Base-by-base conservation (phyloP, 2,329 filamentous ascomycete genomes). In the Arthrobotrys pseudoclavata region DNA sequence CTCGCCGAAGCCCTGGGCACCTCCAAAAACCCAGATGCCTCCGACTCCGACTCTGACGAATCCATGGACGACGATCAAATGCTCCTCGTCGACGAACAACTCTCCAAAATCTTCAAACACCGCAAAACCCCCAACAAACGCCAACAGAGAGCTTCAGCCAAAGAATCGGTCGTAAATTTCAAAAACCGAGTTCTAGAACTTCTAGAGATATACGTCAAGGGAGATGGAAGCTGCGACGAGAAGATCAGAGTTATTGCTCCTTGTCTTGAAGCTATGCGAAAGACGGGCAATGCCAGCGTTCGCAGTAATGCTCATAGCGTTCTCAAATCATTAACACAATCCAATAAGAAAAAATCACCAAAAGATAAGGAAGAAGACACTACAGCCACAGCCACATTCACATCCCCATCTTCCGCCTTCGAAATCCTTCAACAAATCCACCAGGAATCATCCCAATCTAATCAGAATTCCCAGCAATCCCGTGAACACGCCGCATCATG, bases 21-120 rank as follows among this genome's bases (percentile, higher is more conserved):
- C 67, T 91, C 91, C 40, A 48, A 69, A n/a, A 53, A 66, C 15
- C 57, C 42, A 15, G 29, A 64, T n/a, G 57, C 84, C 84, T 20
- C 90, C 78, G 84, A 84, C 15, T 87, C 87, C 0, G 89, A 89
- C 31, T 88, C 88, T 9, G 91, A 91, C 76, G 90, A 88, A 1
- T 93, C 97, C 84, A 97, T 99, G 94, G 91, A 93, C 78, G 95
- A 98, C 84, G 94, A 95, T 18, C 91, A 97, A 83, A 98, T 98
- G 96, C 90, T 97, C 85, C 90, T 90, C 2, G 86, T 98, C 15
- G 95, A 98, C 81, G 88, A 88, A 10, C 91, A 95, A 82, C 89
- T 99, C 3, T 89, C 90, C 62, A 92, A 92, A 79, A 93, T 97
- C 79, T 96, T 98, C 87, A 90, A 90, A 80, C 90, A 94, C 80